phyloP scores from a whole-genome alignment of 2,329 filamentous ascomycete species.

The Verruconis gallopava region DNA sequence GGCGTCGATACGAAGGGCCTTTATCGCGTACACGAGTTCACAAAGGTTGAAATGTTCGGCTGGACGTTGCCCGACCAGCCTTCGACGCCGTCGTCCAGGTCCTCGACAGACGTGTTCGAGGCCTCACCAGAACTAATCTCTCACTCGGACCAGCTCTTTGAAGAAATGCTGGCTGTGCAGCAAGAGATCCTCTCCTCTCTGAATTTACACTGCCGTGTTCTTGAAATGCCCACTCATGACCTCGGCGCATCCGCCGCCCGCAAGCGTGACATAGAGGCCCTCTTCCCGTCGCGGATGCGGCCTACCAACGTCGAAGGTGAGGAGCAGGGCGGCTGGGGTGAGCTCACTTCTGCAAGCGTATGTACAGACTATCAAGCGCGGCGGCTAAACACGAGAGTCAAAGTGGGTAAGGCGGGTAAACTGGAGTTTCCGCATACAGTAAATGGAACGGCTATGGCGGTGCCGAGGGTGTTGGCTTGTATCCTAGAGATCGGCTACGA shows the following conservation, averaged over 20 bases:
- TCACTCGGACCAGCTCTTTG: conserved; percentile 49
- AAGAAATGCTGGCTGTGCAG: conserved; percentile 80
- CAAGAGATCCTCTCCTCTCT: conserved; percentile 67
- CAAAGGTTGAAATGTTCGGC: conserved; percentile 94
- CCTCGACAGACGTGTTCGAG: conserved; percentile 1
- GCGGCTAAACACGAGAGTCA: conserved; percentile 63
- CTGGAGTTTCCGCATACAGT: conserved; percentile 73
- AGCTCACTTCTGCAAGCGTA: conserved; percentile 79
- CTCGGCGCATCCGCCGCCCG: conserved; percentile 76
- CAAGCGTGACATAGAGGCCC: conserved; percentile 89
- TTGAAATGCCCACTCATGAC: conserved; percentile 85
- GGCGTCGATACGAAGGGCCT: conserved; percentile 87
- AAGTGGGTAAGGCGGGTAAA: conserved; percentile 29
- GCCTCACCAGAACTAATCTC: conserved; percentile 16
- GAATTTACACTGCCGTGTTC: conserved; percentile 69
- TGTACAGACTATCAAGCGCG: conserved; percentile 93
- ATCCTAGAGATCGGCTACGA: conserved; percentile 87
- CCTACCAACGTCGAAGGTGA: conserved; percentile 24
- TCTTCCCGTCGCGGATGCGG: conserved; percentile 62
- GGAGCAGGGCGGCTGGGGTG: conserved; percentile 68
- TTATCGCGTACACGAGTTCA: conserved; percentile 96
- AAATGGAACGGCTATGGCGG: conserved; percentile 86
- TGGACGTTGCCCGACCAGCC: conserved; percentile 56
- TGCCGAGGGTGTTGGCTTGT: conserved; percentile 79
- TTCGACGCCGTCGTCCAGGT: conserved; percentile 8